Evolutionary conservation across 768 basidiomycete genomes (phyloP), one percentile per base, ranked within the genome.

Genomic region (Termitomyces sp.): DNA sequence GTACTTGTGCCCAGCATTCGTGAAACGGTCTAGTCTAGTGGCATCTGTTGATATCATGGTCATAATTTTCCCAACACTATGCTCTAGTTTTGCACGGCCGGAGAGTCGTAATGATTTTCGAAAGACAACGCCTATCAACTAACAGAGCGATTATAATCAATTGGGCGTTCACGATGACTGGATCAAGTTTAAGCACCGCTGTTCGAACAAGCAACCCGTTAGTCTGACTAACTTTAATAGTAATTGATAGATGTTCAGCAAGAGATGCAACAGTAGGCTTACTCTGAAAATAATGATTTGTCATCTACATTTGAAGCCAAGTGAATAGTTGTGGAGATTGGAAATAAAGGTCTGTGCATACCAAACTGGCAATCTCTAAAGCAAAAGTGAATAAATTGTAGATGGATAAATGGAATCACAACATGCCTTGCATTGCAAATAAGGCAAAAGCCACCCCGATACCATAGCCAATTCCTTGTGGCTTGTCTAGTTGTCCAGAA

Each of bases 91-190:
- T 3, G 81, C 70, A n/a, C 76, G 71, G 3, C 77, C 75, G 8
- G 80, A 82, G 4, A 84, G 68, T 18, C 81, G 74, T 45, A 84
- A 72, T 1, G 79, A 78, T 63, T 83, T 83, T n/a, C 79, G 72
- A 57, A 78, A 77, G 40, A 82, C 75, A 32, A 43, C 62, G 20
- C 75, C 68, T 22, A 74, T 68, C 45, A 78, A 68, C 65, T 67
- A 37, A 16, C 45, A 32, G 13, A 50, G n/a, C n/a, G n/a, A n/a
- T n/a, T 9, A 18, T 13, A 32, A 13, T 37, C 20, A 44, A 37
- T n/a, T 18, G 39, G 18, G 14, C 22, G 12, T 44, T 24, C 24
- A 40, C 0, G 5, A 46, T 12, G 9, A 43, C 9, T 4, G 9
- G 24, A 56, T 12, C 24, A 14, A 55, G 12, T 24, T 4, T 26